Evolutionary conservation across 768 basidiomycete species (phyloP).

Genomic region (Mrakia blollopis): DNA sequence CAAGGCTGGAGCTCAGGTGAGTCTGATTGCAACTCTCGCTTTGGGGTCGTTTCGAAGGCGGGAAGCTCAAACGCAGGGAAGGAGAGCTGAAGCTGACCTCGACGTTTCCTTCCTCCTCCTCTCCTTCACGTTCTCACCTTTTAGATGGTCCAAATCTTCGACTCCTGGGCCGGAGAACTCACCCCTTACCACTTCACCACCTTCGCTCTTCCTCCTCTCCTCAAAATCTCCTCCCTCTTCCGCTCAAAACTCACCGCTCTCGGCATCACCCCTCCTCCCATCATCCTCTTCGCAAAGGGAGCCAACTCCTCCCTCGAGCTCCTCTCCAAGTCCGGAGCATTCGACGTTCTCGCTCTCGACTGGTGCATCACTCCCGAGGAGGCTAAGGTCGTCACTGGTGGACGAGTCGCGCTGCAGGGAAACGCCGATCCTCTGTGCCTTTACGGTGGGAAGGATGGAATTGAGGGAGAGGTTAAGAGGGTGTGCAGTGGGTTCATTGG

Average conservation of each 20-base stretch:
- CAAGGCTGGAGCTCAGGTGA: slow-evolving; percentile 90
- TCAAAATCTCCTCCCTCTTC: slow-evolving; percentile 67
- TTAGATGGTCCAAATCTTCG: slow-evolving; percentile 92
- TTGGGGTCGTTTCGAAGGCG: not conserved
- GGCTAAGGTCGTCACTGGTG: slow-evolving; percentile 59
- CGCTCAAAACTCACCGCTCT: slow-evolving; percentile 55
- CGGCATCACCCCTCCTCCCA: slow-evolving; percentile 59
- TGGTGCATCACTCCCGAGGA: slow-evolving; percentile 79
- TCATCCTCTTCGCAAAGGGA: slow-evolving; percentile 94
- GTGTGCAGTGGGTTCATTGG: slow-evolving; percentile 72
- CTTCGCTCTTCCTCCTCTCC: slow-evolving; percentile 77
- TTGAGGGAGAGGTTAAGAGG: slow-evolving; percentile 76
- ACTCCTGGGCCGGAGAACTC: slow-evolving; percentile 91
- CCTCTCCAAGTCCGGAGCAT: slow-evolving; percentile 62
- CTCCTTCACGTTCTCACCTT: not conserved
- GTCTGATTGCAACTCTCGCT: slow-evolving; percentile 33
- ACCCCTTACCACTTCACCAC: slow-evolving; percentile 76
- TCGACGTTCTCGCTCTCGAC: slow-evolving; percentile 88
- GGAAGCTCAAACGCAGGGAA: not conserved
- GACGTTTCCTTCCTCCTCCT: not conserved
- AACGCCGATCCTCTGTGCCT: slow-evolving; percentile 87
- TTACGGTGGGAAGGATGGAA: slow-evolving; percentile 79
- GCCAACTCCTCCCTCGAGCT: slow-evolving; percentile 66
- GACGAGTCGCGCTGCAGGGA: slow-evolving; percentile 68
- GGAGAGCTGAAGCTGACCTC: too few relatives aligned